Percentiles rank a stretch among this genome's conserved stretches.
These are phyloP conservation scores for Fusarium drepaniforme DNA, from an alignment of 2,329 filamentous ascomycete genomes.

Conservation along the genomic window DNA sequence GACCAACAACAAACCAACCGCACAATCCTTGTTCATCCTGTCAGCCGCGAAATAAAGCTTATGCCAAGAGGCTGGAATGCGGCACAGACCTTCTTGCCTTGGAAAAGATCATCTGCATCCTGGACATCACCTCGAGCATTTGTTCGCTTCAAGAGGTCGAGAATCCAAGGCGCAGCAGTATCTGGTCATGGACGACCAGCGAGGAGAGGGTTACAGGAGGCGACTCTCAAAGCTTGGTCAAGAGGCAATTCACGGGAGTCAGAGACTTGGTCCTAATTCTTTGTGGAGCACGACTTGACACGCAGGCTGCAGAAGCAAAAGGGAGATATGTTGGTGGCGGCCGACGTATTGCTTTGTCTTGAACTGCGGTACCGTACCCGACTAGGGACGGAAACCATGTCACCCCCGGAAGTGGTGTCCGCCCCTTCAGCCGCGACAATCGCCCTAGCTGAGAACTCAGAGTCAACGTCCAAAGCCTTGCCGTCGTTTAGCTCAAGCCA, in stretches of 20 bases:
- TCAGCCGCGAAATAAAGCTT: conserved; percentile 15
- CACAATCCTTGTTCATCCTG: conserved; percentile 1
- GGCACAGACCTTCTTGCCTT: not conserved
- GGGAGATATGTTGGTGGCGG: not conserved
- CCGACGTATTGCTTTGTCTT: not conserved
- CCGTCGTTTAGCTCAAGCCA: not conserved
- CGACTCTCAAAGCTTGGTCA: not conserved
- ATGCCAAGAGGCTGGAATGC: conserved; percentile 10
- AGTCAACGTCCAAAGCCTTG: not conserved
- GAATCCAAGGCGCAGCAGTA: not conserved
- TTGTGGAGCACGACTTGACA: not conserved
- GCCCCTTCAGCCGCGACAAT: not conserved
- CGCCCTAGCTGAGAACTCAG: conserved; percentile 5
- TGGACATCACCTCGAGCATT: not conserved
- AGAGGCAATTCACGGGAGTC: not conserved
- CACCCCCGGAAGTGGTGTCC: not conserved
- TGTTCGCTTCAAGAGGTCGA: not conserved
- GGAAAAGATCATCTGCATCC: not conserved
- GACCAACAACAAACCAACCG: not conserved
- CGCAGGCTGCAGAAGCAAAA: not conserved
- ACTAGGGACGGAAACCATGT: not conserved
- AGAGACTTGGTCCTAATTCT: not conserved
- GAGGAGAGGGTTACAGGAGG: not conserved
- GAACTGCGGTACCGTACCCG: not conserved
- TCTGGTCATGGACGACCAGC: not conserved